phyloP scores from a whole-genome alignment of 306 rosid species.

The Trifolium pratense region DNA sequence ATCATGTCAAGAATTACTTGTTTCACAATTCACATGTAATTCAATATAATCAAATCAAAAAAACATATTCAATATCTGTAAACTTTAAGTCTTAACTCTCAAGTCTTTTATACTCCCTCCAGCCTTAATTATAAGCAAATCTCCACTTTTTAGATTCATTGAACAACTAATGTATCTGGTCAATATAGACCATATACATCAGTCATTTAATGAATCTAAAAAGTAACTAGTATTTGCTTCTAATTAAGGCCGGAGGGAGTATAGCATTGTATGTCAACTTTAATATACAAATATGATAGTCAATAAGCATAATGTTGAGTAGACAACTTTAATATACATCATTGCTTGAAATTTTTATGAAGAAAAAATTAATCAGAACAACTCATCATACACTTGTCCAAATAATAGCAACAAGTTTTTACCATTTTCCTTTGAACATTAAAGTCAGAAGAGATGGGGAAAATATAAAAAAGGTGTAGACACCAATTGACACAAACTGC shows the following conservation, averaged over 20 bases:
- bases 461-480: constrained; percentile 5
- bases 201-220: no score
- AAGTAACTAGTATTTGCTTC: no score
- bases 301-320: background rate
- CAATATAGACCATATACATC: no score
- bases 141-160: no score
- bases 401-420: background rate
- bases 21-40: constrained; percentile 22
- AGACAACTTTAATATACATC: no score
- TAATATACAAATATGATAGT: background rate
- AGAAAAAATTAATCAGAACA: background rate
- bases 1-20: constrained; percentile 5
- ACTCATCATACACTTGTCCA: background rate
- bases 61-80: background rate
- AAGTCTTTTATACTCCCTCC: no score
- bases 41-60: no score
- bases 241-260: no score
- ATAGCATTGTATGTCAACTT: background rate
- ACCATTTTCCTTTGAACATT: background rate
- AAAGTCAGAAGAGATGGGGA: background rate
- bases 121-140: no score
- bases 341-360: background rate
- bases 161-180: no score
- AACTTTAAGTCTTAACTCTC: background rate
- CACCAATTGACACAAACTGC: constrained; percentile 44